These are phyloP conservation scores for Trichoderma asperelloides DNA, from an alignment of 495 filamentous ascomycete species.

Conservation along the genomic window DNA sequence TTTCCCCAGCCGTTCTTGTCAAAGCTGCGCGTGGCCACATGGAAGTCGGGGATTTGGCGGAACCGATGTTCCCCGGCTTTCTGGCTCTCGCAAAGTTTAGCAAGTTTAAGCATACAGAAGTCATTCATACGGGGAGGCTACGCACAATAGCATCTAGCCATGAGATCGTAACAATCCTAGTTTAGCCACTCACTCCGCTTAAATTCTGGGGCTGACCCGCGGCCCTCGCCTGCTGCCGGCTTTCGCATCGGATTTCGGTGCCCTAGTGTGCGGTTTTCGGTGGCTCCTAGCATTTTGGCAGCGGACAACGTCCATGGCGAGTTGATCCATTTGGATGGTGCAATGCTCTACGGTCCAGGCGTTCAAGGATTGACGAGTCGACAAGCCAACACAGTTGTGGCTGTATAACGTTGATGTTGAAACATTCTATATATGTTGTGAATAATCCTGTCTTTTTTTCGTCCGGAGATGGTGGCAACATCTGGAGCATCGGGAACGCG, in stretches of 20 bases:
- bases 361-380: neutral
- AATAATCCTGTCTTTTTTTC: neutral
- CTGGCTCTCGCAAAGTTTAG: neutral
- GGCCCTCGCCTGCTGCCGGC: neutral
- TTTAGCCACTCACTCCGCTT: neutral
- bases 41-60: neutral
- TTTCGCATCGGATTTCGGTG: neutral
- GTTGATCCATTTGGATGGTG: conserved; percentile 4
- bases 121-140: neutral
- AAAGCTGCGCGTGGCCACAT: conserved; percentile 1
- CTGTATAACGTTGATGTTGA: neutral
- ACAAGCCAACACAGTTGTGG: neutral
- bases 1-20: neutral
- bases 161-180: neutral
- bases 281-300: neutral
- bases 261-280: neutral
- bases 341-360: neutral
- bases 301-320: conserved; percentile 2
- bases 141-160: neutral
- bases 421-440: conserved; percentile 5
- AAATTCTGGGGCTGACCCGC: neutral
- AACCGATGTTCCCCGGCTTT: neutral
- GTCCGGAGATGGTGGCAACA: neutral
- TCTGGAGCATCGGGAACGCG: neutral
- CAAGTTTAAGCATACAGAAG: neutral